phyloP scores from a whole-genome alignment of 1,284 basidiomycete species.

The Fistulina hepatica region DNA sequence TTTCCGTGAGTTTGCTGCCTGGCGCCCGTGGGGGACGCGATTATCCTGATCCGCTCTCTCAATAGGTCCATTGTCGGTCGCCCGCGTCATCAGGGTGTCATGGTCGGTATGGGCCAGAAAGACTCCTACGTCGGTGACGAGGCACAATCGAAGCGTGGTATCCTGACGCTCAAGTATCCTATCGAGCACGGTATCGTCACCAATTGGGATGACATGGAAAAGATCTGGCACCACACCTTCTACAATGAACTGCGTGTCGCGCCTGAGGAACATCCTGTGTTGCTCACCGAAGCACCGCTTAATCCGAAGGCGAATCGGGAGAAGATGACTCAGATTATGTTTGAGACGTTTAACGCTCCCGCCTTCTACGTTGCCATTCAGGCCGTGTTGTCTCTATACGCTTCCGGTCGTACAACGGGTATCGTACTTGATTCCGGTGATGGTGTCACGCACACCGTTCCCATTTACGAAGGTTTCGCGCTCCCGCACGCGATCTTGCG shows the following conservation, averaged over 20 bases:
- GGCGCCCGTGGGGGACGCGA: neutral
- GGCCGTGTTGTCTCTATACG: conserved; percentile 83
- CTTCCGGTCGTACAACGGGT: conserved; percentile 82
- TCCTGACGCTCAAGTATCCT: conserved; percentile 78
- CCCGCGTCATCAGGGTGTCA: conserved; percentile 14
- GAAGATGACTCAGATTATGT: conserved; percentile 96
- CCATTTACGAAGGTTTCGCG: conserved; percentile 82
- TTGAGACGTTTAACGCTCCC: conserved; percentile 86
- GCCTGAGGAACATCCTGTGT: conserved; percentile 81
- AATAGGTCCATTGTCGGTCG: conserved; percentile 14
- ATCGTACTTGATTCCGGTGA: conserved; percentile 88
- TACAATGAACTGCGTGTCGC: conserved; percentile 75
- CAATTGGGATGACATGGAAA: conserved; percentile 94
- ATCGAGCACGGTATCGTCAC: conserved; percentile 77
- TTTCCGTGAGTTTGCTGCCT: conserved; percentile 12
- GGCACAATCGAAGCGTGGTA: conserved; percentile 63
- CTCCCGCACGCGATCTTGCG: conserved; percentile 75
- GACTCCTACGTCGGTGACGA: conserved; percentile 15
- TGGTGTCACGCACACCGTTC: conserved; percentile 83
- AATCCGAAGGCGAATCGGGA: conserved; percentile 89
- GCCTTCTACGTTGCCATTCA: conserved; percentile 89
- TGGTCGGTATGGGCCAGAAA: conserved; percentile 14
- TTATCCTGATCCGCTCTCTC: neutral
- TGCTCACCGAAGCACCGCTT: conserved; percentile 80
- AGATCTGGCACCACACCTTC: conserved; percentile 86